These are phyloP conservation scores for Neurospora sp. DNA, from an alignment of 495 filamentous ascomycete species.

Conservation along the genomic window DNA sequence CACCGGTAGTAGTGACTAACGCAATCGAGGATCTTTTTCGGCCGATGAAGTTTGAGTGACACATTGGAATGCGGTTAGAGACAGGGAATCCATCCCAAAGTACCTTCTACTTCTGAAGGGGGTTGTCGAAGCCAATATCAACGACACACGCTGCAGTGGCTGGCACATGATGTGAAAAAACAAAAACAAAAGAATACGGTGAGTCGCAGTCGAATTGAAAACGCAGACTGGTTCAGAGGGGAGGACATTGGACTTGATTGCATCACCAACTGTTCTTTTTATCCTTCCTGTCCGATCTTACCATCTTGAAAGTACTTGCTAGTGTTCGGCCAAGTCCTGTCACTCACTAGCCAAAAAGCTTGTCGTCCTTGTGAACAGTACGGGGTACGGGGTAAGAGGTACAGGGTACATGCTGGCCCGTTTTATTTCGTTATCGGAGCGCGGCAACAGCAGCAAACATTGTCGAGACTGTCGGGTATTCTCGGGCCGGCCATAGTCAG, in stretches of 20 bases:
- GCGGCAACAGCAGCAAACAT: background rate
- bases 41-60: background rate
- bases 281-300: background rate
- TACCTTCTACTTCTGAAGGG: background rate
- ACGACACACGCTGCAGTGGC: background rate
- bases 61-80: background rate
- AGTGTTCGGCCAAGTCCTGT: background rate
- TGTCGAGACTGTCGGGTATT: slow-evolving; percentile 16
- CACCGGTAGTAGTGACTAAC: background rate
- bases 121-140: background rate
- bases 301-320: background rate
- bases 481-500: slow-evolving; percentile 10
- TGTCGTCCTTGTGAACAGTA: background rate
- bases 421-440: background rate
- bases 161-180: background rate
- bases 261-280: background rate
- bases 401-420: background rate
- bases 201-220: background rate
- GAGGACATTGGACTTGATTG: background rate
- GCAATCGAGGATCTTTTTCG: background rate
- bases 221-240: background rate
- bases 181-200: background rate
- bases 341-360: background rate
- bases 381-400: background rate
- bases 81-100: background rate